Percentiles rank a stretch among this genome's conserved stretches.
These are phyloP conservation scores for Colletotrichum plurivorum DNA, from an alignment of 2,329 filamentous ascomycete genomes.

Conservation along the genomic window DNA sequence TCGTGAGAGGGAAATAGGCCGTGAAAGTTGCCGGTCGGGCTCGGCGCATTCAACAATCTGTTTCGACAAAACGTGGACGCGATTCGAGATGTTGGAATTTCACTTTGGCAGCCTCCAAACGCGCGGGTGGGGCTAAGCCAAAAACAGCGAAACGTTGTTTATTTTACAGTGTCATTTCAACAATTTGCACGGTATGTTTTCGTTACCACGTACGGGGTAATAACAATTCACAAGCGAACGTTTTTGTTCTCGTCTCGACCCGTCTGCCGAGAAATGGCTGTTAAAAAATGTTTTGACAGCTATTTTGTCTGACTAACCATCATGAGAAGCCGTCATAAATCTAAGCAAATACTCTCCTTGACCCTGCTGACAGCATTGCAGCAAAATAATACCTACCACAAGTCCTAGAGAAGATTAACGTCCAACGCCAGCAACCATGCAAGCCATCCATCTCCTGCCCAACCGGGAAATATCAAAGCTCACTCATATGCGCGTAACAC, in stretches of 20 bases:
- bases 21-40: constrained; percentile 30
- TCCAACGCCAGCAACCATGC: constrained; percentile 51
- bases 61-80: constrained; percentile 32
- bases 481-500: constrained; percentile 32
- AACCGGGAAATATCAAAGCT: constrained; percentile 13
- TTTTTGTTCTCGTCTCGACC: too few species aligned
- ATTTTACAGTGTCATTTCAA: constrained; percentile 9
- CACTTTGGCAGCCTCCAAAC: constrained; percentile 32
- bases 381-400: constrained; percentile 24
- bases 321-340: not conserved
- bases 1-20: constrained; percentile 24
- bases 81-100: constrained; percentile 41
- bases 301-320: not conserved
- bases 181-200: too few species aligned
- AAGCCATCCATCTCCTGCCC: constrained; percentile 29
- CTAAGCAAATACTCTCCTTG: constrained; percentile 14
- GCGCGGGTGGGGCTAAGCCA: constrained; percentile 49
- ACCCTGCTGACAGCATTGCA: not conserved
- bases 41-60: constrained; percentile 28
- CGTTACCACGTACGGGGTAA: too few species aligned
- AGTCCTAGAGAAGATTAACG: constrained; percentile 22
- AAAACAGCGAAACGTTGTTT: constrained; percentile 53
- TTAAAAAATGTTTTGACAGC: too few species aligned
- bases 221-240: too few species aligned
- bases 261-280: too few species aligned